A percentile compares a stretch with the other conserved stretches of the same genome.
phyloP scores from a whole-genome alignment of 1,284 basidiomycete species.

The Ceratobasidium theobromae region DNA sequence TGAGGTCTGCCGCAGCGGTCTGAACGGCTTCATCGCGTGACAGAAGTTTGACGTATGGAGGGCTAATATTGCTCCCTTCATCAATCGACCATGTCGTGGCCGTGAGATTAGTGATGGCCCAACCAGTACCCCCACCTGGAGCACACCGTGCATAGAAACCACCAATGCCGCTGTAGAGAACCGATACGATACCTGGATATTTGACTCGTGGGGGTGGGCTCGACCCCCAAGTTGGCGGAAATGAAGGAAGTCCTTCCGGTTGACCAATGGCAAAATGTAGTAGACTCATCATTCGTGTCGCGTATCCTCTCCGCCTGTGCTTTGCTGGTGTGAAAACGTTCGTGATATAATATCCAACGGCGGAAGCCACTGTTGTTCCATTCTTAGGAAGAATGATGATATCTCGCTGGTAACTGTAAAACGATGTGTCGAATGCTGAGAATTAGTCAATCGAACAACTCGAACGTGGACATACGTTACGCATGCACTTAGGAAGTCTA shows the following conservation, averaged over 20 bases:
- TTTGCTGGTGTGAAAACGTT: conserved; percentile 53
- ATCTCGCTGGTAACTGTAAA: conserved; percentile 41
- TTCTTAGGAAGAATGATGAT: conserved; percentile 37
- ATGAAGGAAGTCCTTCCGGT: conserved; percentile 41
- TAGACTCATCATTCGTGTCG: conserved; percentile 55
- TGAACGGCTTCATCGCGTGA: conserved; percentile 32
- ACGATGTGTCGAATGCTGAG: not conserved
- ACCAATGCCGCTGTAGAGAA: conserved; percentile 66
- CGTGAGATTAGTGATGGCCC: conserved; percentile 48
- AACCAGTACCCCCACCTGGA: conserved; percentile 48
- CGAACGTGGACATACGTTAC: conserved; percentile 53
- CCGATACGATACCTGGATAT: conserved; percentile 50
- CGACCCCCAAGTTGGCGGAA: conserved; percentile 48
- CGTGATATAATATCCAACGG: conserved; percentile 51
- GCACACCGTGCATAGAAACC: conserved; percentile 56
- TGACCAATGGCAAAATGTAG: conserved; percentile 55
- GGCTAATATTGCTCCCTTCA: not conserved
- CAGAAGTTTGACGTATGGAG: conserved; percentile 19
- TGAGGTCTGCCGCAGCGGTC: conserved; percentile 3
- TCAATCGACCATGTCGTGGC: conserved; percentile 52
- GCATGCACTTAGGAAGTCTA: conserved; percentile 50
- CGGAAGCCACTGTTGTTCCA: conserved; percentile 40
- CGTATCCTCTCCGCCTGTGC: conserved; percentile 54
- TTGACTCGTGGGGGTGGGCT: conserved; percentile 42
- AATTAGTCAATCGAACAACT: conserved; percentile 34